Evolutionary conservation across 129 eudicot genomes (phyloP).

Genomic region (Logfia minima): DNA sequence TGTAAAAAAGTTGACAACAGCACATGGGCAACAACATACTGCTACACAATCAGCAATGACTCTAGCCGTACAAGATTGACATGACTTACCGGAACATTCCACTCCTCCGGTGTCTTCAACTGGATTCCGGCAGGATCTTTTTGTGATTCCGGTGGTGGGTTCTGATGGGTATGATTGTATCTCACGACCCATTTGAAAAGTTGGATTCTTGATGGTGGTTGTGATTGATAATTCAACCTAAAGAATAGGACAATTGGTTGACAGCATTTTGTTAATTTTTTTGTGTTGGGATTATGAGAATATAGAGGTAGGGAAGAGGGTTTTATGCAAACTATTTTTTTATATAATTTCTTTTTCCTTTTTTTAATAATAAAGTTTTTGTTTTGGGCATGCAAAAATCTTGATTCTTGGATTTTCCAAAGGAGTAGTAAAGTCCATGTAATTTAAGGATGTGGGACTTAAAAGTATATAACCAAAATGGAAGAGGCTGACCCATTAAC

Average conservation of each 20-base stretch:
- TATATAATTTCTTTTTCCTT: not conserved
- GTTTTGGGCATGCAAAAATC: slow-evolving; percentile 25
- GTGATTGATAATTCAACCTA: not conserved
- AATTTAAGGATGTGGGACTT: slow-evolving; percentile 36
- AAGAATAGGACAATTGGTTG: not conserved
- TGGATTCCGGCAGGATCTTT: slow-evolving; percentile 23
- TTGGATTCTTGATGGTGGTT: slow-evolving; percentile 10
- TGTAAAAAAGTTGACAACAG: slow-evolving; percentile 53
- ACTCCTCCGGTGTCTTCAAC: slow-evolving; percentile 37
- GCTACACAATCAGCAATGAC: slow-evolving; percentile 79
- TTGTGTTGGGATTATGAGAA: slow-evolving; percentile 10
- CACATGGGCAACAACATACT: slow-evolving; percentile 74
- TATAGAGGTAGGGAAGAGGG: slow-evolving; percentile 17
- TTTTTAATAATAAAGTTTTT: not conserved
- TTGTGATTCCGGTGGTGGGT: slow-evolving; percentile 27
- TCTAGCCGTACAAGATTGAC: slow-evolving; percentile 66
- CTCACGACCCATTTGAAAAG: slow-evolving; percentile 26
- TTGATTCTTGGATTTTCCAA: slow-evolving; percentile 54
- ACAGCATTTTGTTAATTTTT: not conserved
- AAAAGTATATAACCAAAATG: slow-evolving; percentile 34
- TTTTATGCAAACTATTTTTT: slow-evolving; percentile 23
- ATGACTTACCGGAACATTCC: slow-evolving; percentile 61
- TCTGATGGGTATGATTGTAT: slow-evolving; percentile 36
- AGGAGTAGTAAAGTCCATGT: slow-evolving; percentile 49
- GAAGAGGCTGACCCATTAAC: not conserved